Evolutionary conservation across 2,329 filamentous ascomycete species (phyloP).

Genomic region (Coniochaeta ligniaria): DNA sequence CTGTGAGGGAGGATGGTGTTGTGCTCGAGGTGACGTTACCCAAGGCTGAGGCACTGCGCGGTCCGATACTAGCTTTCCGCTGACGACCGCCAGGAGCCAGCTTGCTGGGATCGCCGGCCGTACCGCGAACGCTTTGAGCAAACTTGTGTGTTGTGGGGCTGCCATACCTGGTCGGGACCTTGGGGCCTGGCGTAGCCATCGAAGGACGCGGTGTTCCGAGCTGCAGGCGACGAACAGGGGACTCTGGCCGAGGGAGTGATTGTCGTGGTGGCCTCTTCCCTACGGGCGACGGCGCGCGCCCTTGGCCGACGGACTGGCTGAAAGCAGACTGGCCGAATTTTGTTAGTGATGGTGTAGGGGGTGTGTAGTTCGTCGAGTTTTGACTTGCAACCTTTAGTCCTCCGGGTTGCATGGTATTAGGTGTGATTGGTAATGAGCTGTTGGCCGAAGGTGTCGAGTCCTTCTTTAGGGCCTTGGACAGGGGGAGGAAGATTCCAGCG

Average conservation of each 20-base stretch:
- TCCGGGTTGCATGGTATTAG: constrained; percentile 55
- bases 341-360: constrained; percentile 57
- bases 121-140: constrained; percentile 56
- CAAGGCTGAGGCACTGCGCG: constrained; percentile 53
- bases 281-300: constrained; percentile 62
- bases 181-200: constrained; percentile 44
- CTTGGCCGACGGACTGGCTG: constrained; percentile 79
- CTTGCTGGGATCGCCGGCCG: constrained; percentile 56
- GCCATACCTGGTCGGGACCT: constrained; percentile 49
- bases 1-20: constrained; percentile 36
- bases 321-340: constrained; percentile 77
- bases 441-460: constrained; percentile 43
- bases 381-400: constrained; percentile 48
- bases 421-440: constrained; percentile 55
- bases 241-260: constrained; percentile 82
- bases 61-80: constrained; percentile 43
- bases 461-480: constrained; percentile 70
- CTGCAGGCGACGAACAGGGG: constrained; percentile 65
- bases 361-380: constrained; percentile 53
- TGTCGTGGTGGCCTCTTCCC: constrained; percentile 60
- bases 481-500: constrained; percentile 87
- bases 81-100: constrained; percentile 34
- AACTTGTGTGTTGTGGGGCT: constrained; percentile 57
- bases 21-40: constrained; percentile 33
- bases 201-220: constrained; percentile 55